Base-by-base conservation (phyloP, 768 basidiomycete species). In the Naematelia aurantialba region DNA sequence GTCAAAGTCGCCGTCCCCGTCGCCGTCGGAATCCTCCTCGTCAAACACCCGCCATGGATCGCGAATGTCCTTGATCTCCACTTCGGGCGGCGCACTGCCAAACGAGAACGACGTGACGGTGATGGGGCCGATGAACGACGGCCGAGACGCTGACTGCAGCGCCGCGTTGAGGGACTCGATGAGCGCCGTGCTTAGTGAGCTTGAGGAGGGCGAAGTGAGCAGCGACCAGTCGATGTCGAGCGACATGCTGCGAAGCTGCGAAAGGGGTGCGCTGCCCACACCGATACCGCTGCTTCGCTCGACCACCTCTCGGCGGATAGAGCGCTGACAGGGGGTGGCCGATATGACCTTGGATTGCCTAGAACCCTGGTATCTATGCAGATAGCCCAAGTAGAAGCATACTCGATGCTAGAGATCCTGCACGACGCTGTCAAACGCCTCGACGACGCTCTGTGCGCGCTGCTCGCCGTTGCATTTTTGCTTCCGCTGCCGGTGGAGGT, bases 11-110 rank as follows among this genome's bases (percentile, higher is more conserved):
- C 59, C 65, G 22, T 84, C 84, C 1, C 59, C 65, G 14, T 77
- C 73, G 2, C 79, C 81, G 34, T 83, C 81, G 66, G 89, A 87
- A 64, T 88, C 88, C 3, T 60, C 72, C 60, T 92, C 89, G 55
- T 96, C 83, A 72, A 98, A 98, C 75, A 94, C 93, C 53, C 85
- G 86, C 78, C 93, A 90, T 58, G 98, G 90, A 80, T 97, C 91
- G 48, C 91, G 83, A 52, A 98, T 79, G 79, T 96, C 96, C 55
- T 89, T 85, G 54, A 98, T 83, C 75, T 96, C 90, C 22, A 93
- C 83, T 59, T 92, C 87, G 3, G 96, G 96, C 2, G 85, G 74
- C 19, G 80, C 79, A 0, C 86, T 84, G 29, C 96, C 96, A 77
- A 99, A 93, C 58, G 91, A 89, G 55, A 98, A 83, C 2, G 86